phyloP scores from a whole-genome alignment of 2,329 filamentous ascomycete genomes.

The Pestalotiopsis sp. region DNA sequence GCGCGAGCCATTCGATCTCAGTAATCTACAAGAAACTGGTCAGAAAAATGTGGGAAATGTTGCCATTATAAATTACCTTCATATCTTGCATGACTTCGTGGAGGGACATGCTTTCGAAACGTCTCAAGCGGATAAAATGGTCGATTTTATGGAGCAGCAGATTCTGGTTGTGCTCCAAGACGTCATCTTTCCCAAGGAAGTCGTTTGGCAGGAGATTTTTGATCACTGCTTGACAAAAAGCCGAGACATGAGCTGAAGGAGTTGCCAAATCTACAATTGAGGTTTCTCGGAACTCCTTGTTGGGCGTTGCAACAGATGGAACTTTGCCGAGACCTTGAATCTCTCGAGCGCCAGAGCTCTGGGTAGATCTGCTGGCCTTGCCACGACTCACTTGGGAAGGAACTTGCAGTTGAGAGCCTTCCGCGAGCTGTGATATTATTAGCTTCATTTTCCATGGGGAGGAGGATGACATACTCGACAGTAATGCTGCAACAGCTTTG shows the following conservation, averaged over 20 bases:
- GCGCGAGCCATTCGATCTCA: conserved; percentile 73
- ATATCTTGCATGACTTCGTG: conserved; percentile 78
- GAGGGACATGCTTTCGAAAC: conserved; percentile 80
- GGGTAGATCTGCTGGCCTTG: conserved; percentile 2
- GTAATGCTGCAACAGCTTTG: conserved; percentile 77
- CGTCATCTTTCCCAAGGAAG: conserved; percentile 70
- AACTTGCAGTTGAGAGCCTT: background rate
- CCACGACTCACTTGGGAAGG: background rate
- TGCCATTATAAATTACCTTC: conserved; percentile 56
- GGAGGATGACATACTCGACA: conserved; percentile 58
- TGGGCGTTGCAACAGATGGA: conserved; percentile 21
- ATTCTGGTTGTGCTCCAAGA: conserved; percentile 61
- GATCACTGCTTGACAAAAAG: conserved; percentile 82
- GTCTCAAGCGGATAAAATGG: conserved; percentile 74
- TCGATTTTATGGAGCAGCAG: conserved; percentile 72
- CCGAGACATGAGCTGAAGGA: conserved; percentile 71
- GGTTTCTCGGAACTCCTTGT: conserved; percentile 42
- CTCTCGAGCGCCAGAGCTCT: conserved; percentile 18
- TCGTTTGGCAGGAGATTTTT: conserved; percentile 71
- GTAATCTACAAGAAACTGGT: conserved; percentile 55
- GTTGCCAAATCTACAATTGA: conserved; percentile 71
- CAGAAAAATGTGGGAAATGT: conserved; percentile 5
- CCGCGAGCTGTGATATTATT: background rate
- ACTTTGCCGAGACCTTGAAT: conserved; percentile 20
- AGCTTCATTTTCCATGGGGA: background rate